Evolutionary conservation across 83 land plant species (phyloP).

Genomic region (Picea abies): DNA sequence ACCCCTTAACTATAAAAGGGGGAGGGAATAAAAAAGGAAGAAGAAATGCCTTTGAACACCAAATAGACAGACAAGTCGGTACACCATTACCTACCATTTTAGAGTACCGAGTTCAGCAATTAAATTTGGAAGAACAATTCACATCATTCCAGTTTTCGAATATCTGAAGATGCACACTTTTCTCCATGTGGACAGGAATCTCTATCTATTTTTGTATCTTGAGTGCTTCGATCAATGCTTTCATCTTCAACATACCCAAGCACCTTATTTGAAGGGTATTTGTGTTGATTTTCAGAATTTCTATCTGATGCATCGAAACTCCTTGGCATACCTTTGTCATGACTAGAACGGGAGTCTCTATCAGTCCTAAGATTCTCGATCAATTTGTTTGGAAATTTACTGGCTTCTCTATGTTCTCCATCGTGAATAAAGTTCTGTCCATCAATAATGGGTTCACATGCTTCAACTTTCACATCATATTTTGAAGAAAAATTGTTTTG

Average conservation of each 20-base stretch:
- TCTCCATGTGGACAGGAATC: not conserved
- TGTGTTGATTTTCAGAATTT: not conserved
- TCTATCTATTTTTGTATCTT: constrained; percentile 8
- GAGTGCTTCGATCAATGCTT: not conserved
- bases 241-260: not conserved
- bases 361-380: not conserved
- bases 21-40: not conserved
- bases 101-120: not conserved
- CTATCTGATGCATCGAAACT: not conserved
- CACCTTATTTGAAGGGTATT: not conserved
- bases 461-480: not conserved
- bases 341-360: not conserved
- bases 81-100: not conserved
- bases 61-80: not conserved
- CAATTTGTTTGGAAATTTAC: not conserved
- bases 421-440: not conserved
- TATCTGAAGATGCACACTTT: not conserved
- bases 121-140: not conserved
- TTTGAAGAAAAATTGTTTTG: constrained; percentile 1
- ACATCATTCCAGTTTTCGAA: not conserved
- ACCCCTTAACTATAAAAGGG: not conserved
- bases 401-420: not conserved
- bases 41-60: not conserved
- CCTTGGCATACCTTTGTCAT: not conserved
- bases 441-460: not conserved